These are phyloP conservation scores for Lumnitzera littorea DNA, from an alignment of 345 rosid species.

Conservation along the genomic window DNA sequence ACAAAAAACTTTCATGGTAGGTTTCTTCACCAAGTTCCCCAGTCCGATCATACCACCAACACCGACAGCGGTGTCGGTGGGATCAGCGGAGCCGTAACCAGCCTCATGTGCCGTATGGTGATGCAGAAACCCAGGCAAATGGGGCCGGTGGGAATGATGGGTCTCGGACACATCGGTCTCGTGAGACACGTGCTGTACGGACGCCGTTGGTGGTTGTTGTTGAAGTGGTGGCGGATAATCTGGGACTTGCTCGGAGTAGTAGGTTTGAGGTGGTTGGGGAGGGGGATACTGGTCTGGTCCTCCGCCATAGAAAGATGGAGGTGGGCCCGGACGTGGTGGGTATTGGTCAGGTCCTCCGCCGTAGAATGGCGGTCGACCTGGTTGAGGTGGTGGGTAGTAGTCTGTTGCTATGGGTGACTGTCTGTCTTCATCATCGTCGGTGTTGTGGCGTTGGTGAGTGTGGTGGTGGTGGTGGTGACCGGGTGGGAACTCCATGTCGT, in stretches of 20 bases:
- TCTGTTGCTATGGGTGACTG: constrained; percentile 8
- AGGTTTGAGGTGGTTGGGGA: constrained; percentile 32
- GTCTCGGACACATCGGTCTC: constrained; percentile 18
- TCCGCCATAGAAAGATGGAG: too few species aligned
- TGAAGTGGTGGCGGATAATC: constrained; percentile 14
- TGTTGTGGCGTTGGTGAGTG: constrained; percentile 19
- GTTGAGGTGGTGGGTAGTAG: constrained; percentile 27
- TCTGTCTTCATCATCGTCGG: constrained; percentile 20
- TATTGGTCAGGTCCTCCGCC: neutral
- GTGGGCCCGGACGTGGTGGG: constrained; percentile 11
- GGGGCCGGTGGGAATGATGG: constrained; percentile 29
- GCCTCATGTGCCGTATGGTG: constrained; percentile 26
- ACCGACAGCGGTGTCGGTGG: too few species aligned
- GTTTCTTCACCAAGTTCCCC: constrained; percentile 9
- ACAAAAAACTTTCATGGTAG: constrained; percentile 41
- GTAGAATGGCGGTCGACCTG: neutral
- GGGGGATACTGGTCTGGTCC: constrained; percentile 16
- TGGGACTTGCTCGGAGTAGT: constrained; percentile 18
- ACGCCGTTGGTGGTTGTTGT: constrained; percentile 12
- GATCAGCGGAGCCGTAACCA: neutral
- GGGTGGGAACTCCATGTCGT: constrained; percentile 42
- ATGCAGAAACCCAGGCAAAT: constrained; percentile 26
- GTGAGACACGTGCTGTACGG: constrained; percentile 28
- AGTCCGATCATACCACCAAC: too few species aligned
- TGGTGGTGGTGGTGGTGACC: constrained; percentile 28